A percentile compares a stretch with the other conserved stretches of the same genome.
Conservation (phyloP, 2,329 filamentous ascomycete genomes). For the Nemania sp. region DNA sequence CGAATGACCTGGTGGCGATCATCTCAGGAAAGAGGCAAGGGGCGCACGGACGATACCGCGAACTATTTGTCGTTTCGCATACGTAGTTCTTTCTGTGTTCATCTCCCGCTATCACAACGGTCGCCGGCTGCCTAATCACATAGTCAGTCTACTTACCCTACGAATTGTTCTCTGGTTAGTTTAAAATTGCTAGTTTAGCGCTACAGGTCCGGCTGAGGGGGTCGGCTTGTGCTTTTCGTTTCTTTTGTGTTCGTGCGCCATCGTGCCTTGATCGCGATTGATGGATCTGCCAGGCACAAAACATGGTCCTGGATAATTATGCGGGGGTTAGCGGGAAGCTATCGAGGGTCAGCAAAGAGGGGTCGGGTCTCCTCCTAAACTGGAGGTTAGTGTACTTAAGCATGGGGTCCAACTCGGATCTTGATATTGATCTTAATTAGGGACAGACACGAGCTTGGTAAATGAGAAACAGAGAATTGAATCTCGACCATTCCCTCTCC, state of each 20-base stretch:
- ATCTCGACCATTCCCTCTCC: no score
- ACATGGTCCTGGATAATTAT: conserved; percentile 15
- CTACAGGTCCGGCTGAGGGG: neutral
- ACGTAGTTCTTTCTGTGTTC: neutral
- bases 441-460: no score
- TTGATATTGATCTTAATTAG: no score
- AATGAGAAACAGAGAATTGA: no score
- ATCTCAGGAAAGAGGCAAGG: no score
- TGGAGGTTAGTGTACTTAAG: no score
- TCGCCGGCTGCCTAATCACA: neutral
- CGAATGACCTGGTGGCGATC: no score
- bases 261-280: conserved; percentile 6
- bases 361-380: neutral
- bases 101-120: neutral
- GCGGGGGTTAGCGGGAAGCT: neutral
- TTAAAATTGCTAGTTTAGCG: neutral
- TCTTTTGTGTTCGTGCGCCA: neutral
- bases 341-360: neutral
- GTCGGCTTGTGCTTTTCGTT: no score
- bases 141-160: neutral
- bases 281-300: conserved; percentile 21
- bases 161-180: neutral
- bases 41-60: neutral
- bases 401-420: no score
- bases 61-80: no score